These are phyloP conservation scores for Pythium sukuiense DNA, from an alignment of 352 stramenopile species.

Conservation along the genomic window DNA sequence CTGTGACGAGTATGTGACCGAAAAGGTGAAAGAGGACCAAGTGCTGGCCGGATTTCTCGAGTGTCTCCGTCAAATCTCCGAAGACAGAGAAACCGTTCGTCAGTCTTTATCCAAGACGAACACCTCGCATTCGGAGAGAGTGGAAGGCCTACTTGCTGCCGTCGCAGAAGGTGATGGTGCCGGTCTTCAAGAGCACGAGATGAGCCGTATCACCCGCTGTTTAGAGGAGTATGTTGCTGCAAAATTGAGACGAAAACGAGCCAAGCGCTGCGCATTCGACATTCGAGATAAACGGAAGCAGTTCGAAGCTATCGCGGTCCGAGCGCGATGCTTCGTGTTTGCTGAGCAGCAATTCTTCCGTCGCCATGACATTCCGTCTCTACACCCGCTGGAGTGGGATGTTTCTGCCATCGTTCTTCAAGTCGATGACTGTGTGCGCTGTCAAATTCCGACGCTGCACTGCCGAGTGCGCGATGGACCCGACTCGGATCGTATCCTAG, in stretches of 20 bases:
- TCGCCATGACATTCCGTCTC: neutral
- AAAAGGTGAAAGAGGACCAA: conserved; percentile 9
- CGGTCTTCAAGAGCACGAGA: conserved; percentile 23
- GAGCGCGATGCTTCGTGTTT: neutral
- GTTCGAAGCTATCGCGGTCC: conserved; percentile 1
- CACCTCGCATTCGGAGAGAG: neutral
- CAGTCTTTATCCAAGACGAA: neutral
- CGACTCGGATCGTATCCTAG: neutral
- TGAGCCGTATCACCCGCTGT: conserved; percentile 20
- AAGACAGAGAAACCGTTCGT: conserved; percentile 2
- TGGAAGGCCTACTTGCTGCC: neutral
- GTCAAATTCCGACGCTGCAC: neutral
- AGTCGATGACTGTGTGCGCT: conserved; percentile 6
- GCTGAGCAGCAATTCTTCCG: conserved; percentile 11
- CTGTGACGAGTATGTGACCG: conserved; percentile 13
- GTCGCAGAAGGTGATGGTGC: neutral
- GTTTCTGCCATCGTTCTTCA: conserved; percentile 1
- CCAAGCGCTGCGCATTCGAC: conserved; percentile 9
- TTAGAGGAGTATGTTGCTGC: conserved; percentile 11
- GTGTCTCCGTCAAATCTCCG: conserved; percentile 7
- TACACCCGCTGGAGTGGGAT: conserved; percentile 3
- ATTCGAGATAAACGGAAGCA: neutral
- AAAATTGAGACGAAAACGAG: conserved; percentile 2
- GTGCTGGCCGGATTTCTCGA: conserved; percentile 17
- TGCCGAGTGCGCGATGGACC: conserved; percentile 1